Evolutionary conservation across 1,284 basidiomycete species (phyloP), one percentile per base, ranked within the genome.

Genomic region (Erythrobasidium hasegawianum): DNA sequence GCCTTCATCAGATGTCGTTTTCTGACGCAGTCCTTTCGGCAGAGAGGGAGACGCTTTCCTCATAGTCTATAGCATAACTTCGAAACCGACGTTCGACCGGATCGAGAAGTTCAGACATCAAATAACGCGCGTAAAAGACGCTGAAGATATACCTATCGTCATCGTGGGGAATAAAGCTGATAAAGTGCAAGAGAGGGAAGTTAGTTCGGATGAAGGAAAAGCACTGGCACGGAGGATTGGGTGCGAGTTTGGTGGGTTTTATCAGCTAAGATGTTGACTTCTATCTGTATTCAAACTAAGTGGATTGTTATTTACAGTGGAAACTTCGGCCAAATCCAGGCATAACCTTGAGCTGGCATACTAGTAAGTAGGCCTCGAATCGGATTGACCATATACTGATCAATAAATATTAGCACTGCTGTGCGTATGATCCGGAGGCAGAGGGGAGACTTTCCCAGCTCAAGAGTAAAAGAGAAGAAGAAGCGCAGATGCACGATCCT

Each of bases 121-220:
- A 61, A 77, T 79, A 57, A 72, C 71, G 33, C 71, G 75, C 49
- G 76, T 77, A 24, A 73, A 78, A 64, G 77, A 79, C 54, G 75
- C 73, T 40, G 73, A 75, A 29, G 68, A 67, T 2, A 74, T 78
- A 16, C 77, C 78, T 13, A 72, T 79, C 78, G 92, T 99, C 50
- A 86, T 99, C 71, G 95, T 97, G 24, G 95, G 78, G 53, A 79
- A 79, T 74, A 79, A 79, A 70, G 71, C 73, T 50, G 78, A 79
- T 67, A 75, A 76, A 64, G 73, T 73, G 49, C 75, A 75, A 61
- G 77, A 78, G 65, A 56, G 78, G 9, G 78, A 78, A 59, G 78
- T 79, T 33, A 65, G 67, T 39, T 72, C 67, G 53, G 73, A 77
- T 24, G 77, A 78, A 50, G 78, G 77, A 1, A 69, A 71, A 27